Conservation (phyloP, 2,329 filamentous ascomycete genomes). For the Diaporthe batatas region DNA sequence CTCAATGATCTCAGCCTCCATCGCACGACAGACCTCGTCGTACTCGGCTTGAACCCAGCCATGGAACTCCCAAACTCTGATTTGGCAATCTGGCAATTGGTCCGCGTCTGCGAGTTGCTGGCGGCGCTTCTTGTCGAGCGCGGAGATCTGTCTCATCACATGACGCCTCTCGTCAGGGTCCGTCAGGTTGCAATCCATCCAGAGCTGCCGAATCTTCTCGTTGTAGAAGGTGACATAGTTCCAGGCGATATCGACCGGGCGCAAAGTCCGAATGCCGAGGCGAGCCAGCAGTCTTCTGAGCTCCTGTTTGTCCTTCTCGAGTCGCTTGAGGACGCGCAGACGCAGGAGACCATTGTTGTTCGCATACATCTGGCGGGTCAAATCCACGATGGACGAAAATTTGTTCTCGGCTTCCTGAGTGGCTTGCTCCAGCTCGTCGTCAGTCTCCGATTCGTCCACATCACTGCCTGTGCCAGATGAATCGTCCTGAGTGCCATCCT, state of each 20-base stretch:
- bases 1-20: not conserved
- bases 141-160: slow-evolving; percentile 20
- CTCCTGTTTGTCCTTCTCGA: not conserved
- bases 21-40: not conserved
- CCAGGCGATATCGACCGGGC: slow-evolving; percentile 17
- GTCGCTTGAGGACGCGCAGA: not conserved
- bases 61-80: not conserved
- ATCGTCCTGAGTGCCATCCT: slow-evolving; percentile 18
- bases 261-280: not conserved
- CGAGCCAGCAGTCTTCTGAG: not conserved
- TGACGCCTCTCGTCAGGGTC: not conserved
- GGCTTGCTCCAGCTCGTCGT: not conserved
- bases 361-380: not conserved
- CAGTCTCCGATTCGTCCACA: not conserved
- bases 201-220: slow-evolving; percentile 17
- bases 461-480: not conserved
- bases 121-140: slow-evolving; percentile 1
- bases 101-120: not conserved
- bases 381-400: not conserved
- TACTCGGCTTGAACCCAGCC: slow-evolving; percentile 8
- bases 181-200: not conserved
- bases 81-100: slow-evolving; percentile 2
- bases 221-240: slow-evolving; percentile 11
- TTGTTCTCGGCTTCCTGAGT: not conserved
- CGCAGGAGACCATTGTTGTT: not conserved